Evolutionary conservation across 2,329 filamentous ascomycete genomes (phyloP), one percentile per base, ranked within the genome.

Genomic region (Alternaria brassicicola): DNA sequence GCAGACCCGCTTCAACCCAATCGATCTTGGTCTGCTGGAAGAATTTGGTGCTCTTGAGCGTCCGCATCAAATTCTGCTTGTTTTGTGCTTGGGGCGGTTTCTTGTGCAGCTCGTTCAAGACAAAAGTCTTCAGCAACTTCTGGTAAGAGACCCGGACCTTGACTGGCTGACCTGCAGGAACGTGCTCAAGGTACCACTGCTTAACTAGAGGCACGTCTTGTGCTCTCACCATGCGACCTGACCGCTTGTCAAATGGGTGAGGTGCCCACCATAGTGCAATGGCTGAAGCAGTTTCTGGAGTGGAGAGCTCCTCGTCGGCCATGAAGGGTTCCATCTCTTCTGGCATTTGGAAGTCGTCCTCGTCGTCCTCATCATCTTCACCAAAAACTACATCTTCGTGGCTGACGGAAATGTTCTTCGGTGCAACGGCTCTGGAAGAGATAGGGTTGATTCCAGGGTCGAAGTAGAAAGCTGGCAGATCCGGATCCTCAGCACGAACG

Each of bases 21-120:
- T 99, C 95, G 64, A 99, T 98, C 8, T 92, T 97, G 3, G 95
- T 99, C 79, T 98, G 95, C 79, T 99, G 96, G 85, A 99, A 99
- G 82, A 99, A 99, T 74, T 99, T 99, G 46, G 95, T 99, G 67
- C 92, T 89, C 79, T 97, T 98, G 66, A 99, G 80, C 8, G 92
- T 96, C 69, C 88, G 88, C 76, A 98, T 86, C 57, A 99, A 80
- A 71, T 96, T 92, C 73, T 99, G 95, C 76, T 94, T 96, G 81
- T 93, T 97, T 67, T 97, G 89, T 4, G 95, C 92, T 83, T 99
- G 98, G 6, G 94, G 92, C 66, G 90, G 92, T 80, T 93, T 96
- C 82, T 94, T 96, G 79, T 99, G 96, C 45, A 99, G 84, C 79
- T 98, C 94, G 68, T 99, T 99, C 65, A 99, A 84, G 17, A 99